Evolutionary conservation across 495 filamentous ascomycete species (phyloP), one percentile per base, ranked within the genome.

Genomic region (Coniosporium apollinis): DNA sequence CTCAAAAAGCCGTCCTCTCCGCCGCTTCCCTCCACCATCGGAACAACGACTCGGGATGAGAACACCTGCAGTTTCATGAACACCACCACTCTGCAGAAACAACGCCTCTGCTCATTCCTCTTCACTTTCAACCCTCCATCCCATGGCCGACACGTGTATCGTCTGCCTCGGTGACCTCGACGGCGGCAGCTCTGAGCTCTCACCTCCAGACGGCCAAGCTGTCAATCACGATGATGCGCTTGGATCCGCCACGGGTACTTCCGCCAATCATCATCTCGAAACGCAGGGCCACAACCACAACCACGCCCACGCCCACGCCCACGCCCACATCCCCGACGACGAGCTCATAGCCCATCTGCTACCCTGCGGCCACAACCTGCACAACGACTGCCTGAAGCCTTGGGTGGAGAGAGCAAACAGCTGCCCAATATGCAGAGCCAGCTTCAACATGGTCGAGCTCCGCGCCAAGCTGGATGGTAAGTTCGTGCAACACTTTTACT

Each of bases 401-500:
- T 99, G 89, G 89, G 82, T 79, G 20, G 82, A 89, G 58, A 74
- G 87, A 50, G 87, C 91, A 37, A 99, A 96, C 58, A 94, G 84
- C 52, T 99, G 89, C 52, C 89, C 89, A 10, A 91, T 96, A 55
- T 99, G 89, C 55, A 81, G 89, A 38, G 76, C 78, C 48, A 76
- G 64, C 46, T 96, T 96, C 60, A 83, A 94, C 56, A 54, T 74
- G 46, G 91, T 96, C 36, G 74, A 86, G 50, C 75, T 94, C 36
- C 79, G 72, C 47, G 71, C 78, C 40, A 69, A 63, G 37, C 54
- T 80, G 51, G 77, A 76, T 65, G 82, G 84, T 91, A 68, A 58
- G 71, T 65, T 43, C 24, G 19, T 28, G n/a, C 4, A 15, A 22
- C 21, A n/a, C 17, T 19, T 20, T 15, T 24, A 5, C 15, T 7